Conservation (phyloP, 768 basidiomycete genomes). For the Lactarius hatsudake region DNA sequence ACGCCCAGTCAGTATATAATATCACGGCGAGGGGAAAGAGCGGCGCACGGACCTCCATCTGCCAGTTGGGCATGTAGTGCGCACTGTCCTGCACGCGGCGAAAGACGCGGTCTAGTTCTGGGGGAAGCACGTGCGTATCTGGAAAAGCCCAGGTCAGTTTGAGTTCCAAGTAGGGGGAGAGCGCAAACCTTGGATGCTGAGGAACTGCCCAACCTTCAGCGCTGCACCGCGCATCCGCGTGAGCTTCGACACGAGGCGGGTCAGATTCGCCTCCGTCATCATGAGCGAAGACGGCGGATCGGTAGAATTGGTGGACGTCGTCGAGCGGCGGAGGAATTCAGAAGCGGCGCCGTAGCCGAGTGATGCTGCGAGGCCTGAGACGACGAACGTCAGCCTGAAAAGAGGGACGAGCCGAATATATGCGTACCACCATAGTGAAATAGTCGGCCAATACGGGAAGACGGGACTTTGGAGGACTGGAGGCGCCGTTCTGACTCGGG, state of each 20-base stretch:
- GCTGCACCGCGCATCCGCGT: constrained; percentile 96
- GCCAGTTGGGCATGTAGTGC: constrained; percentile 99
- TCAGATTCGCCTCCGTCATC: constrained; percentile 89
- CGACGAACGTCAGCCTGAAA: background rate
- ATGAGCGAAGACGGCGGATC: constrained; percentile 53
- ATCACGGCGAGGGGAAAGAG: background rate
- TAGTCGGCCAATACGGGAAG: constrained; percentile 81
- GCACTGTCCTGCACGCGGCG: constrained; percentile 91
- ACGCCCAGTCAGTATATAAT: background rate
- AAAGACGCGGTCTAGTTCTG: constrained; percentile 85
- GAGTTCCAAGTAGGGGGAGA: no score
- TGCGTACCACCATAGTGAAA: constrained; percentile 88
- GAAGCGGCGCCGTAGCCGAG: constrained; percentile 86
- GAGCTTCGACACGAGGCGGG: constrained; percentile 87
- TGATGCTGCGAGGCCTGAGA: constrained; percentile 82
- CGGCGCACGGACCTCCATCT: constrained; percentile 76
- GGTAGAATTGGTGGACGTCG: constrained; percentile 30
- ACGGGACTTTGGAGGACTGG: constrained; percentile 85
- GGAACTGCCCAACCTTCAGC: constrained; percentile 93
- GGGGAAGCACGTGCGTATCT: constrained; percentile 89
- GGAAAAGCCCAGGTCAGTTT: background rate
- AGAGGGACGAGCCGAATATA: background rate
- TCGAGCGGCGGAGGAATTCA: constrained; percentile 73
- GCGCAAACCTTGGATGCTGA: constrained; percentile 85
- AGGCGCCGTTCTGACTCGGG: constrained; percentile 42